Base-by-base conservation (phyloP, 202 grass and related monocot genomes). In the Zizania palustris region DNA sequence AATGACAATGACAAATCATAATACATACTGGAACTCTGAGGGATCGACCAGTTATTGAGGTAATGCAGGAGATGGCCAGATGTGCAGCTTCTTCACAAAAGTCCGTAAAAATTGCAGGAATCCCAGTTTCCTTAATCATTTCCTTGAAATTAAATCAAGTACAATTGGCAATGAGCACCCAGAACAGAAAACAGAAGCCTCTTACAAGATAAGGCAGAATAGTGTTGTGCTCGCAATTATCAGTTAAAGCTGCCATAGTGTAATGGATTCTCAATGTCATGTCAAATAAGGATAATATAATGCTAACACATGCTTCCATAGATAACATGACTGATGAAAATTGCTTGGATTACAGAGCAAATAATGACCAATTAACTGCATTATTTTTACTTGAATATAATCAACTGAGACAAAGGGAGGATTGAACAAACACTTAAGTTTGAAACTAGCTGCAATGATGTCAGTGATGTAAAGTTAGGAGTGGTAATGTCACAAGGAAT, bases 11-110 rank as follows among this genome's bases (percentile, higher is more conserved):
- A 5, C 7, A 74, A 43, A 75, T 54, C 13, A 79, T 80, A 71
- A 21, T n/a, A 80, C 77, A 88, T 95, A 98, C 95, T 16, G 91
- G 91, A 28, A 86, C 49, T 77, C 68, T 85, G 61, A 92, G 76
- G 80, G 91, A 70, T 75, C 46, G 62, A 37, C 85, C 85, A 65
- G 77, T 88, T 43, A 90, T 80, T 35, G 83, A 80, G 71, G 59
- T 80, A 75, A 95, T 90, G 83, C 95, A 95, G 75, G 74, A 73
- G 39, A 91, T 92, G 22, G 91, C 95, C 60, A 98, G 63, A 88
- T 94, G 83, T 56, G 95, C 91, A 83, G 91, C 91, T 98, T 98
- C 95, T 86, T 98, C 95, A 78, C 95, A 98, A 14, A 92, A 98
- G 79, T 98, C 95, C 1, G 95, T 94, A 82, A 98, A 94, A 37